phyloP scores from a whole-genome alignment of 768 basidiomycete genomes.

The Suillus luteus region DNA sequence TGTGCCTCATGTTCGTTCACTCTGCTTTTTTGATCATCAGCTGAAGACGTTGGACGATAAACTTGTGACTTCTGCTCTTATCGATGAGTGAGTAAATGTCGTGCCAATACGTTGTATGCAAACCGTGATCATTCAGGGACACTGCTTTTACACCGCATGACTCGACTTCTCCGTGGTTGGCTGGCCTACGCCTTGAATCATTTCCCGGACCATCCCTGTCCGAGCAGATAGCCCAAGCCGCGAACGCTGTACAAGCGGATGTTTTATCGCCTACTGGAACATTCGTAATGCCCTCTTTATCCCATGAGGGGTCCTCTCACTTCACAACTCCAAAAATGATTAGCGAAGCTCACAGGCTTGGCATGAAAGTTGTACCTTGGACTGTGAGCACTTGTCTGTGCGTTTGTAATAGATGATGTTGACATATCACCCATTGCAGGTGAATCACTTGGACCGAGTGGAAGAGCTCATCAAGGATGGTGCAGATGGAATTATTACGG shows the following conservation, averaged over 20 bases:
- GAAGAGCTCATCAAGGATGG: slow-evolving; percentile 62
- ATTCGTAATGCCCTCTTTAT: slow-evolving; percentile 40
- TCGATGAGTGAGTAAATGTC: slow-evolving; percentile 52
- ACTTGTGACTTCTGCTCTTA: slow-evolving; percentile 63
- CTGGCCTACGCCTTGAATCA: slow-evolving; percentile 59
- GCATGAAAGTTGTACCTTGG: slow-evolving; percentile 70
- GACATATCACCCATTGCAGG: slow-evolving; percentile 35
- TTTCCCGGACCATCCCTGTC: slow-evolving; percentile 64
- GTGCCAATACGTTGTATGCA: slow-evolving; percentile 7
- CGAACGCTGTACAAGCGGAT: slow-evolving; percentile 60
- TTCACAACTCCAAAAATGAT: slow-evolving; percentile 76
- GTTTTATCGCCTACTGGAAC: slow-evolving; percentile 65
- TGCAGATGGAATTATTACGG: slow-evolving; percentile 79
- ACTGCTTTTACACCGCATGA: slow-evolving; percentile 44
- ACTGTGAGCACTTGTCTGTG: slow-evolving; percentile 48
- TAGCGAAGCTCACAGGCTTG: slow-evolving; percentile 60
- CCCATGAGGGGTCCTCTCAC: slow-evolving; percentile 44
- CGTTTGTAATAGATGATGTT: too few species aligned
- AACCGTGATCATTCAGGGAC: slow-evolving; percentile 29
- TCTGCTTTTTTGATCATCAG: slow-evolving; percentile 6
- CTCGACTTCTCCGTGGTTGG: slow-evolving; percentile 64
- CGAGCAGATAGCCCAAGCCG: slow-evolving; percentile 67
- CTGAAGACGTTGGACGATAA: slow-evolving; percentile 50
- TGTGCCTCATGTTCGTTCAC: background rate
- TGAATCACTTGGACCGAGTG: slow-evolving; percentile 60